Conservation (phyloP, 805 yeast genomes). For the Wickerhamomyces alni region DNA sequence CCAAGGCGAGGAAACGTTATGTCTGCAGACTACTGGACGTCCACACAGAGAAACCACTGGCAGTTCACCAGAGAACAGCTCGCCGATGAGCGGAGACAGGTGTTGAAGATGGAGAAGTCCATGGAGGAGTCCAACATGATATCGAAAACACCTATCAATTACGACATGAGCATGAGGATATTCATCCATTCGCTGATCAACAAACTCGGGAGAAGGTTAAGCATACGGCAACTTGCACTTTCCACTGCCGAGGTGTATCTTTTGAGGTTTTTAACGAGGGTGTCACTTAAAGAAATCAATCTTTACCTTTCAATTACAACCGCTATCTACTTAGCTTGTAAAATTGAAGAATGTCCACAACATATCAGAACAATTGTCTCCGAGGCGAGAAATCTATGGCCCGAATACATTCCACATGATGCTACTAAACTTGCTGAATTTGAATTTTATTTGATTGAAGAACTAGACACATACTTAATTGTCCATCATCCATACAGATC, state of each 20-base stretch:
- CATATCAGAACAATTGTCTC: constrained; percentile 78
- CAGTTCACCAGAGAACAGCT: constrained; percentile 65
- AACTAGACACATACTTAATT: constrained; percentile 65
- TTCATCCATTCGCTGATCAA: constrained; percentile 72
- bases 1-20: too few species aligned
- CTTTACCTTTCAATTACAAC: constrained; percentile 77
- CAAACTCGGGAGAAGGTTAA: constrained; percentile 72
- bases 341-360: constrained; percentile 92
- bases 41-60: constrained; percentile 80
- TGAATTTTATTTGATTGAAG: constrained; percentile 90
- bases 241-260: constrained; percentile 87
- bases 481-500: constrained; percentile 73
- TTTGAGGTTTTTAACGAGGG: constrained; percentile 68
- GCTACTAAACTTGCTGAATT: constrained; percentile 89
- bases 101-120: constrained; percentile 31
- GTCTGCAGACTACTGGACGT: constrained; percentile 88
- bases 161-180: constrained; percentile 57
- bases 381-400: constrained; percentile 90
- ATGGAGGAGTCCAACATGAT: constrained; percentile 35
- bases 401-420: constrained; percentile 89
- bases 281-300: constrained; percentile 75
- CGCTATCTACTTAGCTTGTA: constrained; percentile 83
- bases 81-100: constrained; percentile 33
- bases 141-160: constrained; percentile 34
- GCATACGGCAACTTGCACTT: constrained; percentile 74